Evolutionary conservation across 768 basidiomycete genomes (phyloP).

Genomic region (button mushroom (Agaricus bisporus)): DNA sequence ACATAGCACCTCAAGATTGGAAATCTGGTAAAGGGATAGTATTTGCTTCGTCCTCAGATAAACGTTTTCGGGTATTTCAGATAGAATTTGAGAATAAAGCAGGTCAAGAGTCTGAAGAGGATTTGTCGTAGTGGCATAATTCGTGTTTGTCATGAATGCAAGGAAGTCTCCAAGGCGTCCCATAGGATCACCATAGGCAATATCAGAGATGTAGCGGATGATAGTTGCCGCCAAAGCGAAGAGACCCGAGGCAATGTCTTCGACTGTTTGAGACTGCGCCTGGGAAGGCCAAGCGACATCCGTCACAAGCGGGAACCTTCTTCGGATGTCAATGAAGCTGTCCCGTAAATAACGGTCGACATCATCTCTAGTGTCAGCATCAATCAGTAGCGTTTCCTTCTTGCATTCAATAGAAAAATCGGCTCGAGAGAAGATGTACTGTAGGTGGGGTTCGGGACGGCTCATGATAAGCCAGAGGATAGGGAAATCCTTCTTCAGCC

Average conservation of each 20-base stretch:
- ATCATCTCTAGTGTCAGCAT: neutral
- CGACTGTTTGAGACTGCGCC: neutral
- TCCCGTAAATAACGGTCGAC: neutral
- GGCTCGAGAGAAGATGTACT: neutral
- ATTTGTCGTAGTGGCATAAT: neutral
- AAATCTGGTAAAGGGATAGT: neutral
- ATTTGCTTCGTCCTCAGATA: neutral
- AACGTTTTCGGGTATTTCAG: neutral
- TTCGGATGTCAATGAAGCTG: neutral
- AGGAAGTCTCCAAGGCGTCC: neutral
- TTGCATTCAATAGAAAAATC: neutral
- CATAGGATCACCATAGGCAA: neutral
- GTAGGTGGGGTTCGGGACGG: neutral
- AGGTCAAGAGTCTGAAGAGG: conserved; percentile 7
- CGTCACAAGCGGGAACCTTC: neutral
- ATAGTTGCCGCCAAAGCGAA: conserved; percentile 2
- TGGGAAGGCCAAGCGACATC: neutral
- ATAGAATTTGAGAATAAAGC: conserved; percentile 1
- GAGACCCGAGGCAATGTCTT: neutral
- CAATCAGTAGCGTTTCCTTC: neutral
- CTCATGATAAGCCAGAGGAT: neutral
- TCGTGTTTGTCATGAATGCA: neutral
- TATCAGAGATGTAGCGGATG: conserved; percentile 7
- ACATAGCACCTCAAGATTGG: too few species aligned
- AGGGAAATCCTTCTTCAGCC: neutral